These are phyloP conservation scores for Curvularia lunata DNA, from an alignment of 2,329 filamentous ascomycete genomes.

Conservation along the genomic window DNA sequence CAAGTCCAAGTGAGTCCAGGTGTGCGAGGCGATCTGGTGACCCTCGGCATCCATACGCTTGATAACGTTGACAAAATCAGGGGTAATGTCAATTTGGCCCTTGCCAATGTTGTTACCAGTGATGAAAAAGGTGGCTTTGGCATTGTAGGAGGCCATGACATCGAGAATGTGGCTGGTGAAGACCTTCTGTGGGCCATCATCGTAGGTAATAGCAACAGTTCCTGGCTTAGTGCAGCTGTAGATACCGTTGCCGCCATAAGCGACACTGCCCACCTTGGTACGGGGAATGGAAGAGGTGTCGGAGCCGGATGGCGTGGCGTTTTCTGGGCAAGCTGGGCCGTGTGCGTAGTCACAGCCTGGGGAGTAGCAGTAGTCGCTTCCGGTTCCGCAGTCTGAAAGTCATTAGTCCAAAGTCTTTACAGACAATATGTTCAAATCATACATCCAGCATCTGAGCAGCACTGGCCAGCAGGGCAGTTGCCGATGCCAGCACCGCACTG, in stretches of 20 bases:
- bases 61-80: slow-evolving; percentile 58
- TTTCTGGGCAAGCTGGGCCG: slow-evolving; percentile 67
- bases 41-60: slow-evolving; percentile 62
- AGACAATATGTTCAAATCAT: slow-evolving; percentile 9
- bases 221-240: slow-evolving; percentile 61
- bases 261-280: slow-evolving; percentile 60
- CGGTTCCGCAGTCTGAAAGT: slow-evolving; percentile 58
- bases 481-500: slow-evolving; percentile 43
- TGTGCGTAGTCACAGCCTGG: slow-evolving; percentile 68
- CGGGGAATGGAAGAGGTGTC: slow-evolving; percentile 62
- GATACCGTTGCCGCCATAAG: slow-evolving; percentile 64
- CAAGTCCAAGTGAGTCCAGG: slow-evolving; percentile 61
- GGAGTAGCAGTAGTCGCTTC: slow-evolving; percentile 63
- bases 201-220: slow-evolving; percentile 70
- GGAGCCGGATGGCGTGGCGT: slow-evolving; percentile 60
- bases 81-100: slow-evolving; percentile 61
- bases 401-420: slow-evolving; percentile 16
- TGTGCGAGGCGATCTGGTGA: slow-evolving; percentile 67
- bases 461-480: slow-evolving; percentile 42
- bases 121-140: slow-evolving; percentile 73
- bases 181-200: slow-evolving; percentile 66
- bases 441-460: slow-evolving; percentile 46
- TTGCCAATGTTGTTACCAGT: slow-evolving; percentile 64
- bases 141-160: slow-evolving; percentile 64
- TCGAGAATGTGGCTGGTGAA: slow-evolving; percentile 69